Evolutionary conservation across 2,329 filamentous ascomycete genomes (phyloP).

Genomic region (Alternaria viburni): DNA sequence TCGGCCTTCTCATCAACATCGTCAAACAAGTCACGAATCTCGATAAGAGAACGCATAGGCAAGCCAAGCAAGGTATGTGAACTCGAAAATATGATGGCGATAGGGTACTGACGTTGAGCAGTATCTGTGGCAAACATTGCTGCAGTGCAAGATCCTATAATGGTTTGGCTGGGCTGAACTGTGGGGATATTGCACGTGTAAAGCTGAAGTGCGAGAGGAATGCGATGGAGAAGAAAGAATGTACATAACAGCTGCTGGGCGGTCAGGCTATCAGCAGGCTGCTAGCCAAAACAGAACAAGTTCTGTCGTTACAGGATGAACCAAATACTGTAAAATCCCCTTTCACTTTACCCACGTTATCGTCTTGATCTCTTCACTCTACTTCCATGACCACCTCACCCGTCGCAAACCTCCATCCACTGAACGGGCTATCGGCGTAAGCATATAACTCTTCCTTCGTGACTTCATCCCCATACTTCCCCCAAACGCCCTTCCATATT

Average conservation of each 20-base stretch:
- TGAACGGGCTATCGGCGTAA: constrained; percentile 34
- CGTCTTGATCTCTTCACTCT: not conserved
- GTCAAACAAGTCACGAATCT: not conserved
- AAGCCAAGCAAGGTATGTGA: constrained; percentile 2
- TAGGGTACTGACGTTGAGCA: not conserved
- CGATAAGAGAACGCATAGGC: not conserved
- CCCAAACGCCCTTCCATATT: constrained; percentile 46
- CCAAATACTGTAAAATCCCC: not conserved
- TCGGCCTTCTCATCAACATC: not conserved
- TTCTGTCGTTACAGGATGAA: not conserved
- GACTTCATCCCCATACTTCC: constrained; percentile 30
- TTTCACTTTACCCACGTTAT: not conserved
- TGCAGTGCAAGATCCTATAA: constrained; percentile 3
- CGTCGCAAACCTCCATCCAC: constrained; percentile 30
- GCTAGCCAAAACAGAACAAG: not conserved
- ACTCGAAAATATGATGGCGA: not conserved
- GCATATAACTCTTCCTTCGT: constrained; percentile 33
- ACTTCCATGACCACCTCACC: constrained; percentile 32
- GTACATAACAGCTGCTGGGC: not conserved
- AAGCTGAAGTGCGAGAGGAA: not conserved
- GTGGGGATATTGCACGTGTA: not conserved
- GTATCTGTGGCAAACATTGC: constrained; percentile 5
- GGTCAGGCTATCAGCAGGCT: not conserved
- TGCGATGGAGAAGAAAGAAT: not conserved
- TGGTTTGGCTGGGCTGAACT: not conserved